phyloP scores from a whole-genome alignment of 495 filamentous ascomycete species.

The Tuber indicum region DNA sequence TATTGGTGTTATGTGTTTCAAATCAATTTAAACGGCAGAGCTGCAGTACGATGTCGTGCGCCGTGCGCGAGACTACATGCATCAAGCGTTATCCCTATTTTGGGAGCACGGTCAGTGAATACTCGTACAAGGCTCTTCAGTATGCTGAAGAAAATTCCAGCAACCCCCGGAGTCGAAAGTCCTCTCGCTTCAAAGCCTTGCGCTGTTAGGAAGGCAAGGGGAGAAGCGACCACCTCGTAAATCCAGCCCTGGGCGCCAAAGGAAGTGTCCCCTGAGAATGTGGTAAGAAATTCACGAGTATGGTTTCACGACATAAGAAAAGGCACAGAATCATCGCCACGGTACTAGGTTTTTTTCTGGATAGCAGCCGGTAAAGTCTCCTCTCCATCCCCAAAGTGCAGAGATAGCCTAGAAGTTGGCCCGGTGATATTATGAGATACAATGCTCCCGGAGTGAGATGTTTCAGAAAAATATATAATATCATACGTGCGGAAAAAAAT shows the following conservation, averaged over 20 bases:
- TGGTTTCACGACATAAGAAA: background rate
- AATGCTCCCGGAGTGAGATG: background rate
- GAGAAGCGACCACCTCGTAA: background rate
- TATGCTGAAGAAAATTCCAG: background rate
- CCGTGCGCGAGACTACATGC: background rate
- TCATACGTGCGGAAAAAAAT: background rate
- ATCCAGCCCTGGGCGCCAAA: background rate
- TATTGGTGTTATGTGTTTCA: background rate
- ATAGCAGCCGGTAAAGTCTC: background rate
- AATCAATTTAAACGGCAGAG: background rate
- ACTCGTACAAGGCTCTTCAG: background rate
- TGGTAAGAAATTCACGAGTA: background rate
- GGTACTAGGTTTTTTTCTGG: background rate
- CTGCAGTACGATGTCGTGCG: background rate
- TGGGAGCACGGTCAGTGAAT: background rate
- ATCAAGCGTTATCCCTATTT: background rate
- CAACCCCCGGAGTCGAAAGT: background rate
- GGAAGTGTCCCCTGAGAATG: background rate
- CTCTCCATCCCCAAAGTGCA: background rate
- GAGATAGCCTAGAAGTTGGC: background rate
- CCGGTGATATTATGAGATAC: background rate
- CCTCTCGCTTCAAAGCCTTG: background rate
- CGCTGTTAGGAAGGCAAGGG: background rate
- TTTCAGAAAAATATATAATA: background rate
- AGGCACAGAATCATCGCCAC: background rate